Evolutionary conservation across 371 early-diverging fungal species (phyloP), one percentile per base, ranked within the genome.

Genomic region (Circinella umbellata): DNA sequence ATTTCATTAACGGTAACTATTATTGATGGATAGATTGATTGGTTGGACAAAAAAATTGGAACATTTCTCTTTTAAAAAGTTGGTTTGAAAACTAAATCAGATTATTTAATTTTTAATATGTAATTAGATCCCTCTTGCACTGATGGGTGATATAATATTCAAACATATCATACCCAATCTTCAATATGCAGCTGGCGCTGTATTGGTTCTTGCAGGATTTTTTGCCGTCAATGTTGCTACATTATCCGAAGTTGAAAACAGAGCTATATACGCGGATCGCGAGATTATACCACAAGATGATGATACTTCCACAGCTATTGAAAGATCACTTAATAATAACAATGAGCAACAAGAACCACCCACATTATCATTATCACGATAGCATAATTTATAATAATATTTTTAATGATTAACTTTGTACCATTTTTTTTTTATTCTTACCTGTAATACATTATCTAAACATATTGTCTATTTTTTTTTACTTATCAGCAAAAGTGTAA

Each of bases 121-220:
- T 27, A 27, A 27, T 27, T 2, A 83, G 67, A 94, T 93, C 47
- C 94, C 94, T 0, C 75, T 94, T 53, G 92, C 92, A 8, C 72
- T 94, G 36, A 70, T 90, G 8, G 94, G 94, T 38, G 94, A 94
- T 69, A 73, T 91, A 15, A 61, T 91, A 7, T 88, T 92, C 55
- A 90, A 91, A 65, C 86, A 87, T 15, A 70, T 89, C 42, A 66
- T 82, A 10, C 86, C 87, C 35, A 79, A 84, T 38, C 27, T 79
- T 18, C 82, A 82, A n/a, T 93, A 92, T 75, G 88, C 85, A 62
- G 55, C 85, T 20, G 94, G 94, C 8, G 93, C 91, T 4, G 69
- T 81, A 3, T 73, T 93, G 55, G 89, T 94, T 0, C 73, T 91
- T 14, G 70, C 81, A 55, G 94, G 92, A 7, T 94, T 94, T 72